Percentiles rank a stretch among this genome's conserved stretches.
Conservation (phyloP, 805 yeast genomes). For the Zygotorulaspora danielsina region DNA sequence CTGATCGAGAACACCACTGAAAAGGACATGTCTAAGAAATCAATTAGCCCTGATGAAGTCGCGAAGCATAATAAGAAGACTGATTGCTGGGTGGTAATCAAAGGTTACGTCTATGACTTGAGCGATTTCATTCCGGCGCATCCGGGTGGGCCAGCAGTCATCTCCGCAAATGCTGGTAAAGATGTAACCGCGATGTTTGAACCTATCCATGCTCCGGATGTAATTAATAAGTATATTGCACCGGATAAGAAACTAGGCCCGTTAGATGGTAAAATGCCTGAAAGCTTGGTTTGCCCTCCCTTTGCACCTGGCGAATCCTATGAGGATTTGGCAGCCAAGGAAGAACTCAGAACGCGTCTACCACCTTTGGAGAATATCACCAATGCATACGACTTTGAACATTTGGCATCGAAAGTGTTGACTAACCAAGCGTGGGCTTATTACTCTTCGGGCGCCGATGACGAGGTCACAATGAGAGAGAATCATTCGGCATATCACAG, state of each 20-base stretch:
- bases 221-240: constrained; percentile 59
- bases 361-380: constrained; percentile 70
- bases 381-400: constrained; percentile 83
- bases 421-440: constrained; percentile 86
- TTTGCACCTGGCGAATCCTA: constrained; percentile 35
- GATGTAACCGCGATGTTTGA: constrained; percentile 81
- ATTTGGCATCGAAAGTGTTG: constrained; percentile 74
- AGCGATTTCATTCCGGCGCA: constrained; percentile 70
- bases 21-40: constrained; percentile 14
- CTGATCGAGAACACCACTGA: constrained; percentile 15
- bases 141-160: constrained; percentile 76
- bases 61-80: constrained; percentile 61
- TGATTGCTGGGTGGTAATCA: constrained; percentile 82
- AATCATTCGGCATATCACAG: constrained; percentile 88
- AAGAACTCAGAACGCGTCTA: constrained; percentile 39
- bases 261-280: constrained; percentile 37
- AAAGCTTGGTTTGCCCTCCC: constrained; percentile 27
- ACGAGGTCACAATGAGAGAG: constrained; percentile 84
- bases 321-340: constrained; percentile 30
- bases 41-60: constrained; percentile 48
- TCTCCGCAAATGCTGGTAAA: constrained; percentile 75
- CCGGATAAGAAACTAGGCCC: constrained; percentile 60
- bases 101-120: constrained; percentile 74
- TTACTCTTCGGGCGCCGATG: constrained; percentile 88
- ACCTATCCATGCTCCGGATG: constrained; percentile 89